phyloP scores from a whole-genome alignment of 2,329 filamentous ascomycete species.

The Tolypocladium capitatum region DNA sequence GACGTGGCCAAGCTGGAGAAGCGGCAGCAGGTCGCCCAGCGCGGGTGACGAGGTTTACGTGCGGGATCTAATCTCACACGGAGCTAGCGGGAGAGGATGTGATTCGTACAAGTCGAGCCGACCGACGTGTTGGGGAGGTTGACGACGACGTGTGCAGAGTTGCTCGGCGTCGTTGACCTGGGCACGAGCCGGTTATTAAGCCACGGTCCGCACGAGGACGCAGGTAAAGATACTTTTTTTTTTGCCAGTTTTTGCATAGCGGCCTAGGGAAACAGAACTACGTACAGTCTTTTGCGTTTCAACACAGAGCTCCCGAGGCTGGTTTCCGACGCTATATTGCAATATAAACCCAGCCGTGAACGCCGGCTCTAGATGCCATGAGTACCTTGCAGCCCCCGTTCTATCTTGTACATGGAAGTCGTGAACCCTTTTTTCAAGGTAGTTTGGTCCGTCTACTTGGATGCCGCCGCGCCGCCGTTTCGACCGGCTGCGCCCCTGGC shows the following conservation, averaged over 20 bases:
- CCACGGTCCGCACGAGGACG: neutral
- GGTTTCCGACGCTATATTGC: neutral
- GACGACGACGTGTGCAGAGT: neutral
- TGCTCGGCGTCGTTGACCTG: neutral
- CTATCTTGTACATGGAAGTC: neutral
- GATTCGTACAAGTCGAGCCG: neutral
- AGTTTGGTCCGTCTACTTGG: neutral
- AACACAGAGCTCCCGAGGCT: too few species aligned
- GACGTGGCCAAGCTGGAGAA: conserved; percentile 21
- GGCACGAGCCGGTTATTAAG: neutral
- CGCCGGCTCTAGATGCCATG: neutral
- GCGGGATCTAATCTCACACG: neutral
- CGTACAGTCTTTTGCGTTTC: neutral
- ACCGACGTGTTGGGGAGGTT: neutral
- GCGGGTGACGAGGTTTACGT: neutral
- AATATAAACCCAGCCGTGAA: neutral
- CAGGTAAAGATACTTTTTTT: neutral
- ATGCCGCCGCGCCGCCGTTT: neutral
- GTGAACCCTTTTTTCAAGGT: too few species aligned
- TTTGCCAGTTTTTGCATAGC: neutral
- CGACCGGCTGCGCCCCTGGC: neutral
- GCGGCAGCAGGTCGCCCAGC: neutral
- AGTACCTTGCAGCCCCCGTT: neutral
- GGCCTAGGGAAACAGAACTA: neutral
- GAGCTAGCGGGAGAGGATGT: neutral